These are phyloP conservation scores for Lathyrus sativus DNA, from an alignment of 306 rosid species.

Conservation along the genomic window DNA sequence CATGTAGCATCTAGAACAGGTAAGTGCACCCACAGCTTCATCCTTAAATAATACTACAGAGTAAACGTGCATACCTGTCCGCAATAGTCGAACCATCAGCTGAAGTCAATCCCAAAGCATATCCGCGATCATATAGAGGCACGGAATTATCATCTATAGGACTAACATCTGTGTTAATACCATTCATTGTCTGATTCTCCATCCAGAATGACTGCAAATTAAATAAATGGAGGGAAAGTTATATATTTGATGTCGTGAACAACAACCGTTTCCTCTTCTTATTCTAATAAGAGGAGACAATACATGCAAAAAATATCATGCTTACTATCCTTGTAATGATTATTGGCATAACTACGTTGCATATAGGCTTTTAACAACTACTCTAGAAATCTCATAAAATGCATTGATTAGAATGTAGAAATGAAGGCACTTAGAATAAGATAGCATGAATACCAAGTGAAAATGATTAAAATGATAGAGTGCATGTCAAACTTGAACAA, in stretches of 20 bases:
- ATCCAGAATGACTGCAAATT: slow-evolving; percentile 93
- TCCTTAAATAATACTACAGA: slow-evolving; percentile 24
- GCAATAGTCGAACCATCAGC: slow-evolving; percentile 60
- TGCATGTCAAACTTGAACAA: slow-evolving; percentile 1
- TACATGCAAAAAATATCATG: slow-evolving; percentile 1
- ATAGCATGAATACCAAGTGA: slow-evolving; percentile 13
- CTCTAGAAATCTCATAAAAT: slow-evolving; percentile 8
- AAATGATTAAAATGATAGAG: slow-evolving; percentile 6
- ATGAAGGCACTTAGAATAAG: slow-evolving; percentile 28
- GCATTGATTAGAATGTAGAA: slow-evolving; percentile 19
- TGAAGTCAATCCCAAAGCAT: slow-evolving; percentile 82
- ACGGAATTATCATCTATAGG: slow-evolving; percentile 71
- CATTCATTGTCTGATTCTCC: slow-evolving; percentile 67
- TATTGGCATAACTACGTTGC: slow-evolving; percentile 4
- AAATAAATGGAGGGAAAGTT: slow-evolving; percentile 31
- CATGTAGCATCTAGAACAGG: slow-evolving; percentile 21
- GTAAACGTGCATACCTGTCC: slow-evolving; percentile 64
- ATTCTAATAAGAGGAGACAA: slow-evolving; percentile 11
- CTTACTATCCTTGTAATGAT: slow-evolving; percentile 12
- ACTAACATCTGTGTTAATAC: slow-evolving; percentile 44
- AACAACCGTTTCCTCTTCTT: neutral
- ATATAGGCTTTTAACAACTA: slow-evolving; percentile 20
- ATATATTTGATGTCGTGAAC: slow-evolving; percentile 28
- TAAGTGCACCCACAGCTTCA: slow-evolving; percentile 26
- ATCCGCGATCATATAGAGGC: slow-evolving; percentile 95